Evolutionary conservation across 345 rosid species (phyloP), one percentile per base, ranked within the genome.

Genomic region (Nasturtium officinale): DNA sequence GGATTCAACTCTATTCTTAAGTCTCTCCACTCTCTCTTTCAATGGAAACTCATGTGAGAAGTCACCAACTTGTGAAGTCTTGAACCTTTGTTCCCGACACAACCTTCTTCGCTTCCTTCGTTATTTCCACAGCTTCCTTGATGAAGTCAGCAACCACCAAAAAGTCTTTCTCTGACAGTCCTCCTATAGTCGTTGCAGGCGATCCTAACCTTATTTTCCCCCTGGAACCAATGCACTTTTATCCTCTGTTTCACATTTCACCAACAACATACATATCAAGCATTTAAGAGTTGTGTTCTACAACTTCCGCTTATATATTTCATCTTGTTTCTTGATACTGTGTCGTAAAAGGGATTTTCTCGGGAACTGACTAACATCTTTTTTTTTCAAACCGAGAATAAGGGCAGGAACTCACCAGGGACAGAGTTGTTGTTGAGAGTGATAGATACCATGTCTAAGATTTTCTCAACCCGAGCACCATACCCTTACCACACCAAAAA

Each of bases 401-500:
- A 46, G 50, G 4, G 26, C 0, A 3, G 69, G 45, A 53, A 58
- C 85, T 75, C 51, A 93, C 97, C 96, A 52, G 96, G 95, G 59
- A 94, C 95, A 3, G 92, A 94, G 79, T 91, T 94, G 81, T 94
- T 94, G 87, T 91, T 91, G 76, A 91, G 92, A 29, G 96, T 91
- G 60, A 90, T 87, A 40, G 92, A 94, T 59, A 97, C 97, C 89
- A 91, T 75, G 82, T 88, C 98, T 56, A 94, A 95, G 81, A 89
- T 89, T 77, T 94, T 94, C 82, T 89, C 97, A 61, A 72, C 96
- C 40, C 92, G 85, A 71, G 98, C 98, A 71, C 97, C 98, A 75
- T 94, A 97, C 95, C 97, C 98, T 94, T 77, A 54, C 42, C 58
- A 80, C 2, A 30, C 0, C 68, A 47, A 50, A 57, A 12, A 7